Evolutionary conservation across 495 filamentous ascomycete species (phyloP), one percentile per base, ranked within the genome.

Genomic region (Cryomyces minteri): DNA sequence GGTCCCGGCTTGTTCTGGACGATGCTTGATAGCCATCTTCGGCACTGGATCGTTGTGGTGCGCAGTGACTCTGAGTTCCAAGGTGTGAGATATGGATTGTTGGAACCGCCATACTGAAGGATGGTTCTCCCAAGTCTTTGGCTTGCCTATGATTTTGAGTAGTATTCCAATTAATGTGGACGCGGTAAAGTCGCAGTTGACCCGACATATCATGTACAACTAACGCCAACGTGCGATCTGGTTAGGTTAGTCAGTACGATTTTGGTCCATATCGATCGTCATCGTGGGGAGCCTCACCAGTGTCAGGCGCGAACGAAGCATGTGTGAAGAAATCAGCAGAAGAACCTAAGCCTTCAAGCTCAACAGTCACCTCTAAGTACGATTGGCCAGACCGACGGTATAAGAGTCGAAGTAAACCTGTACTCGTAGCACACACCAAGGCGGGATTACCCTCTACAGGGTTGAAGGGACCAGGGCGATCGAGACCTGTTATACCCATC

Each of bases 321-420:
- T 94, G 86, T 4, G 84, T 86, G 32, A 92, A 67, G 11, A 82
- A 52, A 41, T 84, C 75, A 42, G 80, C 73, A 8, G 76, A 78
- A 8, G 74, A 73, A 9, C 70, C 69, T 31, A 80, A 69, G 50
- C 71, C 79, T 51, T 88, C 83, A 32, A 90, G 54, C 46, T 86
- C 77, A 3, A 76, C 61, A 9, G 69, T 25, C 37, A 38, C 39
- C 32, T 41, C 14, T 41, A 32, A 5, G 30, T 28, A 47, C 41
- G 18, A 25, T 2, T 25, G 18, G 18, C 2, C 18, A 25, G 18
- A 25, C 18, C 18, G 18, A 25, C 18, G 18, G 18, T 25, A 25
- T 25, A 25, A 25, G 18, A 25, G 18, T 25, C 18, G 18, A 25
- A 25, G 18, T 25, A 25, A 25, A 25, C 18, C 18, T 25, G 18